Percentiles rank a stretch among this genome's conserved stretches.
Conservation (phyloP, 768 basidiomycete genomes). For the Tulasnella sp. region DNA sequence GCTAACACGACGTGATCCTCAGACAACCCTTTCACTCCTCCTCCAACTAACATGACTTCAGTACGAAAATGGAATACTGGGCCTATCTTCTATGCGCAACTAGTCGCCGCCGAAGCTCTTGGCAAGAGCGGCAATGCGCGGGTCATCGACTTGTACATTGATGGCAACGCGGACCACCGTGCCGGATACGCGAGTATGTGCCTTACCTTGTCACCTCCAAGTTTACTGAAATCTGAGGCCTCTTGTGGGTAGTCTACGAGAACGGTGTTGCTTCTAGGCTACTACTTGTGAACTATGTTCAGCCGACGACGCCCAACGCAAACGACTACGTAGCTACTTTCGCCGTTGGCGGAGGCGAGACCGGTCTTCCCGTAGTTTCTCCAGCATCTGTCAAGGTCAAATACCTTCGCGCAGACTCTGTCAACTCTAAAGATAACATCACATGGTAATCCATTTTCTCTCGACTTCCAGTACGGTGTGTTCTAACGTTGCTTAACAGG, state of each 20-base stretch:
- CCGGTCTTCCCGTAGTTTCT: conserved; percentile 6
- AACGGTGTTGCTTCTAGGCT: conserved; percentile 32
- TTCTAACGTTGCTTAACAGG: neutral
- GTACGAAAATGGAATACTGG: conserved; percentile 21
- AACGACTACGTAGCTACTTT: conserved; percentile 22
- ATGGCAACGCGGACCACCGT: neutral
- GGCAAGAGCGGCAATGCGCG: conserved; percentile 20
- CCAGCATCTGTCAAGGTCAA: conserved; percentile 19
- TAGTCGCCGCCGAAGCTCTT: conserved; percentile 21
- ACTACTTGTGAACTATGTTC: conserved; percentile 23
- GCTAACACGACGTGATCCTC: neutral
- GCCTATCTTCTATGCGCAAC: conserved; percentile 18
- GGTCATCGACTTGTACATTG: conserved; percentile 17
- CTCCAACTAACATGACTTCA: conserved; percentile 16
- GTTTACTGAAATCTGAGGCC: conserved; percentile 40
- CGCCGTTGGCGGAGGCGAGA: conserved; percentile 19
- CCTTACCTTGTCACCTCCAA: neutral
- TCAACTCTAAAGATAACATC: conserved; percentile 27
- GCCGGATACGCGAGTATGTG: conserved; percentile 22
- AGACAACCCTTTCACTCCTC: conserved; percentile 25
- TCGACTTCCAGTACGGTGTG: neutral
- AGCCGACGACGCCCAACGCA: neutral
- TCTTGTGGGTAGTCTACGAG: conserved; percentile 34
- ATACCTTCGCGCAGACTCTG: conserved; percentile 23
- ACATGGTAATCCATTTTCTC: conserved; percentile 6